Percentiles rank a stretch among this genome's conserved stretches.
Conservation (phyloP, 257 asterid genomes). For the Coffea eugenioides region DNA sequence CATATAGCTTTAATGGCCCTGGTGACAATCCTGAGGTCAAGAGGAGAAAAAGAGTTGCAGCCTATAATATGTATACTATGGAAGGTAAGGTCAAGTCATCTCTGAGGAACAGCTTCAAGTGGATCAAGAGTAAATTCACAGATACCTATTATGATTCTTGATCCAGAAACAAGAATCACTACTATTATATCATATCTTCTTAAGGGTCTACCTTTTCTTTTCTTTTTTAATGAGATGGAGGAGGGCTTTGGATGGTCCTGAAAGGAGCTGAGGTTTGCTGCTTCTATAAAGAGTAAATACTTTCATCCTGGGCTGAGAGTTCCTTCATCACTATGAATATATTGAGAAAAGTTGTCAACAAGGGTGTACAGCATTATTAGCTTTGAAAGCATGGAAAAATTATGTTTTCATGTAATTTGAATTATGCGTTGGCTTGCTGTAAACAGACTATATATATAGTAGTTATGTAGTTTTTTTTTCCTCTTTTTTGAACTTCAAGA, state of each 20-base stretch:
- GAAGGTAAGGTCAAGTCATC: constrained; percentile 91
- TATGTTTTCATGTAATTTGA: neutral
- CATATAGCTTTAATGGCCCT: constrained; percentile 87
- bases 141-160: constrained; percentile 37
- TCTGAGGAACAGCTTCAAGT: constrained; percentile 76
- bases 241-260: neutral
- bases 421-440: neutral
- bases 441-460: no score
- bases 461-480: neutral
- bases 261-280: neutral
- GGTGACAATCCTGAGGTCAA: constrained; percentile 65
- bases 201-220: neutral
- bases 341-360: neutral
- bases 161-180: neutral
- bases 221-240: neutral
- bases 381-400: neutral
- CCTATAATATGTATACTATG: constrained; percentile 64
- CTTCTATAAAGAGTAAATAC: neutral
- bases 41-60: constrained; percentile 83
- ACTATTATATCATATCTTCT: neutral
- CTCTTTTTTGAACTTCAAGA: neutral
- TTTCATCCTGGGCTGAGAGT: neutral
- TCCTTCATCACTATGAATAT: neutral
- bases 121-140: constrained; percentile 81
- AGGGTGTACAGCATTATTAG: neutral